phyloP scores from a whole-genome alignment of 73 alveolate genomes.

The Durusdinium trenchii region DNA sequence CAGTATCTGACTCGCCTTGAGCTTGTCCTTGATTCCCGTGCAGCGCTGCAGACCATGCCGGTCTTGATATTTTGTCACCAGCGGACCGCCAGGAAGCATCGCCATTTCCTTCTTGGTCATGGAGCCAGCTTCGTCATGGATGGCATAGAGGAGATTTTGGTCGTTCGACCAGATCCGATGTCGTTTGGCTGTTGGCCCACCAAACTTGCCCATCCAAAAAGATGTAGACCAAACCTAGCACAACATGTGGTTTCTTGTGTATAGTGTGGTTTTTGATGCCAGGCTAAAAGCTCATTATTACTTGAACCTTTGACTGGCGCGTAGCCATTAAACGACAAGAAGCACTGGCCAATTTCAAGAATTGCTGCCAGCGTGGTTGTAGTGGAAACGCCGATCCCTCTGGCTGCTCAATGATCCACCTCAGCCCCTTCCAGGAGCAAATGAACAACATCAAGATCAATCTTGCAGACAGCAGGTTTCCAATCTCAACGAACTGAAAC shows the following conservation, averaged over 20 bases:
- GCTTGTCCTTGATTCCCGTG: background rate
- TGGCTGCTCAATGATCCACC: slow-evolving; percentile 24
- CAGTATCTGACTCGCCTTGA: background rate
- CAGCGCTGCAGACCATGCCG: background rate
- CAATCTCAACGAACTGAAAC: background rate
- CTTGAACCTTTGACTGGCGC: too few species aligned
- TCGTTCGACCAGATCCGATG: background rate
- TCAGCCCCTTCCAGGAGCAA: background rate
- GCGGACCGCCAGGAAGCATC: background rate
- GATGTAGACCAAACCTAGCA: too few species aligned
- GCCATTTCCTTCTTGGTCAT: background rate
- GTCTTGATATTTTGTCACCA: background rate
- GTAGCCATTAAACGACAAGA: too few species aligned
- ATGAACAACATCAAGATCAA: background rate
- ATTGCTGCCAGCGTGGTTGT: background rate
- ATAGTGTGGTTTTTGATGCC: too few species aligned
- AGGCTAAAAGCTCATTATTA: too few species aligned
- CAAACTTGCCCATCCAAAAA: too few species aligned
- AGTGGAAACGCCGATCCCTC: background rate
- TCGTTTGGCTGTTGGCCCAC: background rate
- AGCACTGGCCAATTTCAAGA: background rate
- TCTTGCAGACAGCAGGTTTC: background rate
- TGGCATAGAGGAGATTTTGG: background rate
- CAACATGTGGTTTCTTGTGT: too few species aligned
- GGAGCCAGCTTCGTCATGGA: background rate